Base-by-base conservation (phyloP, 495 filamentous ascomycete genomes). In the Hyaloscypha variabilis region DNA sequence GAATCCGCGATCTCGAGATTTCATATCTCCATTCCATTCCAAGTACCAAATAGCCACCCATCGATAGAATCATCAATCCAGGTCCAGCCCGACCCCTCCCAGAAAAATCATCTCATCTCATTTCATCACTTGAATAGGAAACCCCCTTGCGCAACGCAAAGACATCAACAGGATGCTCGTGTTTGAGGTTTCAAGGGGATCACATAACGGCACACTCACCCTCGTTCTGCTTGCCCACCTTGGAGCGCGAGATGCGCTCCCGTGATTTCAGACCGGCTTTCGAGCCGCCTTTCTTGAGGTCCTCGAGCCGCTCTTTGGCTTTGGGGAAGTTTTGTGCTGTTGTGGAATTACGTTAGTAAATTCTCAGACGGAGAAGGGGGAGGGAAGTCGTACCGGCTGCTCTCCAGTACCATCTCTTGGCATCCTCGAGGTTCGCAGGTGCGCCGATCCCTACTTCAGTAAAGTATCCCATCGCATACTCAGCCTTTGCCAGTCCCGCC, bases 381-480 rank as follows among this genome's bases (percentile, higher is more conserved):
- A 49, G 6, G 39, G 21, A 62, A 65, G 49, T 90, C 94, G 88
- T 78, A 97, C 95, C 90, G 77, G 95, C 95, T 79, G 95, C 93
- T 77, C 94, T 85, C 85, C 93, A 97, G 79, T 99, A 99, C 95
- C 95, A 99, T 71, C 92, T 85, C 80, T 97, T 97, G 23, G 94
- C 95, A 78, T 97, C 95, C 71, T 99, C 95, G 67, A 97, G 65
- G 74, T 93, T 93, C 4, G 90, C 85, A 29, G 87, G 81, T 58
- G 90, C 86, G n/a, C 95, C 95, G 67, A 99, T 97, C 0, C 95
- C 95, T 31, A 93, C 90, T 76, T 99, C 95, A 0, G 93, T 96
- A 69, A 95, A 98, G 75, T 97, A 97, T 2, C 95, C 95, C 92
- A 99, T 94, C 0, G 95, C 95, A 81, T 97, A 97, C 76, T 97